Evolutionary conservation across 169 alveolate species (phyloP).

Genomic region (Perkinsus chesapeaki): DNA sequence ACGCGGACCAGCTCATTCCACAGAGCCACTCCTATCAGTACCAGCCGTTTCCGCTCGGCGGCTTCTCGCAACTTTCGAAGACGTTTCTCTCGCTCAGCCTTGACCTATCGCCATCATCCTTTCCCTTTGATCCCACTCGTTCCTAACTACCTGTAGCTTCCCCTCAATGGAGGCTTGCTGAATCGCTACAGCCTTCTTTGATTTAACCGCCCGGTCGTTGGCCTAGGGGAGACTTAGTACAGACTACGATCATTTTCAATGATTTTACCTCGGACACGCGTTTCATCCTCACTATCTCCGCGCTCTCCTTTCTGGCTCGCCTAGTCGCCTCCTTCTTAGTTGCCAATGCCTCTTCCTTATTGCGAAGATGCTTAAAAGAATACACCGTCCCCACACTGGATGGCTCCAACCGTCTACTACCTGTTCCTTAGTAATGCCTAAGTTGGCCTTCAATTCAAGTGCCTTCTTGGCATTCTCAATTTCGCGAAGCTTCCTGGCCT

Average conservation of each 20-base stretch:
- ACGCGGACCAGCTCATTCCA: not conserved
- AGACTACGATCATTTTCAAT: not conserved
- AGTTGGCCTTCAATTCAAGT: not conserved
- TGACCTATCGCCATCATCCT: not conserved
- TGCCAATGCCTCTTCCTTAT: not conserved
- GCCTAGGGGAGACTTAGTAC: not conserved
- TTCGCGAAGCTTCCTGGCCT: not conserved
- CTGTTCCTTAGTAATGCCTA: not conserved
- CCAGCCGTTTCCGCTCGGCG: not conserved
- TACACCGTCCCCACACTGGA: not conserved
- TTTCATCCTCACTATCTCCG: not conserved
- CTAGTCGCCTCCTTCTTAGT: not conserved
- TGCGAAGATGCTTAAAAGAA: not conserved
- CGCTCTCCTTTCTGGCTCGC: not conserved
- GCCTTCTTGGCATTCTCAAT: not conserved
- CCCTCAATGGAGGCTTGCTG: not conserved
- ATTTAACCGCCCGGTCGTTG: not conserved
- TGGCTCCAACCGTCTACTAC: not conserved
- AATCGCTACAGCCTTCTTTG: not conserved
- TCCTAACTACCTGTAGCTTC: not conserved
- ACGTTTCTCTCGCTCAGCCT: not conserved
- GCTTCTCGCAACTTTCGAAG: not conserved
- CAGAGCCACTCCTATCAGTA: not conserved
- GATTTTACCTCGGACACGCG: not conserved
- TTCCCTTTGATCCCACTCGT: not conserved